Evolutionary conservation across 2,329 filamentous ascomycete species (phyloP).

Genomic region (Fusarium sp.): DNA sequence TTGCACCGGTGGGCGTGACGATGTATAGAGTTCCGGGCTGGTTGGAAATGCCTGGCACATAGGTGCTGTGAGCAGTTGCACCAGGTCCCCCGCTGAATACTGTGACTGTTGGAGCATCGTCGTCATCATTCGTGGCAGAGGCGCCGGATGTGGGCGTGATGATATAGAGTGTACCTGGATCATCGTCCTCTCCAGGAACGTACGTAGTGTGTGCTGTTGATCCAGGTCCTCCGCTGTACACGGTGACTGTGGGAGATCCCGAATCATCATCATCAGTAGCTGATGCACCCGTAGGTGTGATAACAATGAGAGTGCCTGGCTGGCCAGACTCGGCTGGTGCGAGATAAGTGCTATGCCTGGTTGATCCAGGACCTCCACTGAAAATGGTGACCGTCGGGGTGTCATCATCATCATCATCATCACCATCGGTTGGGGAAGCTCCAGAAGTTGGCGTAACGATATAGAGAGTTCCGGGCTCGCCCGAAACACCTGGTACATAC

Average conservation of each 20-base stretch:
- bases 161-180: not conserved
- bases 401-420: not conserved
- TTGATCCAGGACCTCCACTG: not conserved
- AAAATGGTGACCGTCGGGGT: not conserved
- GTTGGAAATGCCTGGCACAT: slow-evolving; percentile 2
- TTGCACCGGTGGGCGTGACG: not conserved
- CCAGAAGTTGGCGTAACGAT: slow-evolving; percentile 8
- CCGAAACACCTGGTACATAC: not conserved
- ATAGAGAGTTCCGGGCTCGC: not conserved
- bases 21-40: slow-evolving; percentile 15
- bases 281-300: not conserved
- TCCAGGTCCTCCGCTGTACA: not conserved
- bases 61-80: not conserved
- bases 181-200: not conserved
- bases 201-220: not conserved
- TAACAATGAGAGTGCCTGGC: slow-evolving; percentile 12
- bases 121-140: not conserved
- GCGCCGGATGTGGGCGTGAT: not conserved
- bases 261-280: not conserved
- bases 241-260: not conserved
- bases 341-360: slow-evolving; percentile 1
- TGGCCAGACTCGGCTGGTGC: slow-evolving; percentile 6
- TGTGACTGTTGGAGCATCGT: not conserved
- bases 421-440: not conserved
- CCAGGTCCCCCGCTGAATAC: not conserved